Percentiles rank a stretch among this genome's conserved stretches.
These are phyloP conservation scores for Heliamphora pulchella DNA, from an alignment of 179 eudicot genomes.

Conservation along the genomic window DNA sequence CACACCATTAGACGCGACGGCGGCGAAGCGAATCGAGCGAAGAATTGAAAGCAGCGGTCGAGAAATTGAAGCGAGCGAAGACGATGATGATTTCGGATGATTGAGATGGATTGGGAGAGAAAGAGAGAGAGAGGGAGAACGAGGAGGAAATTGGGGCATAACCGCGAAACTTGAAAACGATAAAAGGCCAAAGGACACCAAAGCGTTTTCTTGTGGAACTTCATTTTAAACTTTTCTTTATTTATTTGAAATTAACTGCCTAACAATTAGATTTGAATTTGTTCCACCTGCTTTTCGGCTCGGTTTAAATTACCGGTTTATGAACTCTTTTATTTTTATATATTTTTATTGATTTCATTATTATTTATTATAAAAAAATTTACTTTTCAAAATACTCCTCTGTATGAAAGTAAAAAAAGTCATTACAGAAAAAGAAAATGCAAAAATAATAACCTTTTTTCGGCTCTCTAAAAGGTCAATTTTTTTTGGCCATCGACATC, in stretches of 20 bases:
- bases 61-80: background rate
- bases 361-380: no score
- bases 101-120: background rate
- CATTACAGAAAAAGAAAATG: no score
- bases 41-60: background rate
- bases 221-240: conserved; percentile 6
- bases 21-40: background rate
- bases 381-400: no score
- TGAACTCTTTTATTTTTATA: no score
- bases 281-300: no score
- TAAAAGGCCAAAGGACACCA: conserved; percentile 1
- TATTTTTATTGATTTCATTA: no score
- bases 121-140: background rate
- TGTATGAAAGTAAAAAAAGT: no score
- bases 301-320: no score
- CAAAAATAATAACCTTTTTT: no score
- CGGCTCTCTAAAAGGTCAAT: no score
- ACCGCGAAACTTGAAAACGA: conserved; percentile 26
- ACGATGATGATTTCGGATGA: background rate
- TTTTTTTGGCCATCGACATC: no score
- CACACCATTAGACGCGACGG: background rate
- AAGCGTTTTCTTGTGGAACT: conserved; percentile 10
- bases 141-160: conserved; percentile 10
- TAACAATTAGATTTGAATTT: no score
- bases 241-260: conserved; percentile 10